phyloP scores from a whole-genome alignment of 2,329 filamentous ascomycete genomes.

The Fusarium sp. region DNA sequence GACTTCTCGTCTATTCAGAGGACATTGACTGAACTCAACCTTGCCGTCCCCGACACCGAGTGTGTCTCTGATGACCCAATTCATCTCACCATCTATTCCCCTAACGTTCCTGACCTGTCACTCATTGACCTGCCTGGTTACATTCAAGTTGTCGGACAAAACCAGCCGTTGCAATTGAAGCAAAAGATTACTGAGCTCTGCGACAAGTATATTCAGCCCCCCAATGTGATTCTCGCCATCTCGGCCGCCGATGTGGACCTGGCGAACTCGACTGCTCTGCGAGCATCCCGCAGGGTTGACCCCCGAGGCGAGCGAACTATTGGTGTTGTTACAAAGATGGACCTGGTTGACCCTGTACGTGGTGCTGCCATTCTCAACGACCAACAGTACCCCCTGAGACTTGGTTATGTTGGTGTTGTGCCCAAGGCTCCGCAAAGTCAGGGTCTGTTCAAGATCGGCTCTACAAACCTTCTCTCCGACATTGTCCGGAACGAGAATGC shows the following conservation, averaged over 20 bases:
- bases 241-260: conserved; percentile 97
- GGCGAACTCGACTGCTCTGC: conserved; percentile 92
- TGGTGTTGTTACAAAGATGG: conserved; percentile 99
- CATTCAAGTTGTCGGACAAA: conserved; percentile 92
- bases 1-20: conserved; percentile 94
- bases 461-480: conserved; percentile 80
- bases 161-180: conserved; percentile 92
- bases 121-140: conserved; percentile 97
- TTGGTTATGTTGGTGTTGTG: conserved; percentile 96
- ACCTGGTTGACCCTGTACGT: conserved; percentile 86
- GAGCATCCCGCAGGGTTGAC: conserved; percentile 91
- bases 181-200: conserved; percentile 96
- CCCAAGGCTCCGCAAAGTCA: conserved; percentile 79
- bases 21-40: conserved; percentile 93
- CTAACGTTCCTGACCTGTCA: conserved; percentile 93
- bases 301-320: conserved; percentile 96
- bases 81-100: conserved; percentile 94
- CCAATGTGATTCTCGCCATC: conserved; percentile 96
- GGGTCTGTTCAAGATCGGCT: conserved; percentile 86
- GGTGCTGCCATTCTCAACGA: conserved; percentile 85
- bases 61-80: conserved; percentile 98
- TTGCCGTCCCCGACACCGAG: conserved; percentile 89
- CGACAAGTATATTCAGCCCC: conserved; percentile 97
- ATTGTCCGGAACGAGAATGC: conserved; percentile 90
- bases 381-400: conserved; percentile 91